phyloP scores from a whole-genome alignment of 2,329 filamentous ascomycete genomes.

The Chrysoporthe austroafricana region DNA sequence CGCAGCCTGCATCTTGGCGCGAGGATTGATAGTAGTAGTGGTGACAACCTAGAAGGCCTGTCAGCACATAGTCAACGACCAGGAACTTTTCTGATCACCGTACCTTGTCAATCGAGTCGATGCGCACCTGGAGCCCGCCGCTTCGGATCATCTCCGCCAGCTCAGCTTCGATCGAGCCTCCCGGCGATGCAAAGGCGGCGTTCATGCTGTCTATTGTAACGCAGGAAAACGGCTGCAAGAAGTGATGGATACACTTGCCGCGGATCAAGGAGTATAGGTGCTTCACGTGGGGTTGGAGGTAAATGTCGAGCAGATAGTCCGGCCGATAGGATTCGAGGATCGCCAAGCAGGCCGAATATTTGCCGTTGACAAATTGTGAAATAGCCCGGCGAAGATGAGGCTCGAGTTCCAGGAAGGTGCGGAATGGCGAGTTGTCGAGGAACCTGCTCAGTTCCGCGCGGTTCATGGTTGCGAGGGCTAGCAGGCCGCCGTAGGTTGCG shows the following conservation, averaged over 20 bases:
- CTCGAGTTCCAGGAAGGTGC: conserved; percentile 87
- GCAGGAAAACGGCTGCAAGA: conserved; percentile 86
- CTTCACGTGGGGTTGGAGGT: conserved; percentile 75
- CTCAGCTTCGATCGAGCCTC: conserved; percentile 71
- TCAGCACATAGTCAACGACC: neutral
- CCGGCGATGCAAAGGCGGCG: conserved; percentile 70
- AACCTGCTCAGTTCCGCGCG: conserved; percentile 73
- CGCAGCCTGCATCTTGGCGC: conserved; percentile 70
- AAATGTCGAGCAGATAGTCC: conserved; percentile 90
- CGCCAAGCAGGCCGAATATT: conserved; percentile 82
- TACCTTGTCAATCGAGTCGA: conserved; percentile 82
- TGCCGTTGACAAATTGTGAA: conserved; percentile 83
- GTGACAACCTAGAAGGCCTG: conserved; percentile 64
- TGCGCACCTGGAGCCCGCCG: conserved; percentile 73
- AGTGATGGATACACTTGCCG: conserved; percentile 90
- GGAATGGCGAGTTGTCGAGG: conserved; percentile 80
- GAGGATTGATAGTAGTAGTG: conserved; percentile 67
- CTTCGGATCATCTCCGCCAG: conserved; percentile 77
- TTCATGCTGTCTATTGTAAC: conserved; percentile 82
- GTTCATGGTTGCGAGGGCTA: conserved; percentile 88
- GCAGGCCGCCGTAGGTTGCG: conserved; percentile 87
- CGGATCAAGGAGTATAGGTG: conserved; percentile 76
- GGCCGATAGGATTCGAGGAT: conserved; percentile 80
- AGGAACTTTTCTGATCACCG: conserved; percentile 26
- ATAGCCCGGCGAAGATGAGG: conserved; percentile 93